Conservation (phyloP, 2,329 filamentous ascomycete species). For the Mariannaea sp. region DNA sequence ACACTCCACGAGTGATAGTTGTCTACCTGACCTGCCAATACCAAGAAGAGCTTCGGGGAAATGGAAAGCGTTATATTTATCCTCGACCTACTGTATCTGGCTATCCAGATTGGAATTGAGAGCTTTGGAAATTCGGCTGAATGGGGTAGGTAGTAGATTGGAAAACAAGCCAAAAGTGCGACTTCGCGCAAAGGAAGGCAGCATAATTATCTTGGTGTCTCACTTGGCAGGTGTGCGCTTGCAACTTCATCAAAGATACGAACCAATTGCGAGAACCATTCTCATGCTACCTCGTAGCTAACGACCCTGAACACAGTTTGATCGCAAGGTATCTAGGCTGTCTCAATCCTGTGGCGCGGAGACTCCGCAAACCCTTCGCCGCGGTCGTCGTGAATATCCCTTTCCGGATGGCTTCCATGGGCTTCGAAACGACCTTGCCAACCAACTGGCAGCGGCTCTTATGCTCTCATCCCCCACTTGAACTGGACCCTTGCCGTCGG, state of each 20-base stretch:
- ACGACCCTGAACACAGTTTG: too few species aligned
- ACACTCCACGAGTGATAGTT: background rate
- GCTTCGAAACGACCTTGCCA: background rate
- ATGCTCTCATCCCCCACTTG: background rate
- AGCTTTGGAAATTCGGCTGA: slow-evolving; percentile 5
- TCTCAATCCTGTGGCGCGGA: background rate
- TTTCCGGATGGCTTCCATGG: background rate
- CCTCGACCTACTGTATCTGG: slow-evolving; percentile 7
- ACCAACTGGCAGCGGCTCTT: background rate
- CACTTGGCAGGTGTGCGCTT: too few species aligned
- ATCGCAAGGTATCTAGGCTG: too few species aligned
- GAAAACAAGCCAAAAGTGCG: background rate
- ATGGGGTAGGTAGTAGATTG: background rate
- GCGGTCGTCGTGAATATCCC: background rate
- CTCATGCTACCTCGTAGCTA: too few species aligned
- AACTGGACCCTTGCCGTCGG: background rate
- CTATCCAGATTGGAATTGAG: slow-evolving; percentile 1
- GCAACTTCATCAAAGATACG: too few species aligned
- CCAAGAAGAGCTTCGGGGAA: background rate
- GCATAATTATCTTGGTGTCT: too few species aligned
- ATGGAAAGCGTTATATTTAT: background rate
- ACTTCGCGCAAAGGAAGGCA: background rate
- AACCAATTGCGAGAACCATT: too few species aligned
- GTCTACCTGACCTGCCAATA: background rate
- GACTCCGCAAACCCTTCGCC: background rate